Evolutionary conservation across 2,329 filamentous ascomycete genomes (phyloP).

Genomic region (Juglanconis oblonga): DNA sequence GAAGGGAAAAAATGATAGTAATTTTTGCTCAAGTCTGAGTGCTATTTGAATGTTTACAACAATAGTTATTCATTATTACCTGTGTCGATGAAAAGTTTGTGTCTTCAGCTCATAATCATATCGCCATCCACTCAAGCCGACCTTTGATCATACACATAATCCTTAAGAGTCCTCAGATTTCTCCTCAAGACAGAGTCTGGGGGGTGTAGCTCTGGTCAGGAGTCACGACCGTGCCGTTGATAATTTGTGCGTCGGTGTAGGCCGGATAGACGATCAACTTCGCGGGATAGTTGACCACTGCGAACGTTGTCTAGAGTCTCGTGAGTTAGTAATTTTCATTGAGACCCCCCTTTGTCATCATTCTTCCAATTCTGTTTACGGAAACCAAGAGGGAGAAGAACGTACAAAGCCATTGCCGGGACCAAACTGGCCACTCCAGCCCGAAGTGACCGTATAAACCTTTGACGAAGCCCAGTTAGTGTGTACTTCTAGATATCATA

Average conservation of each 20-base stretch:
- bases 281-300: conserved; percentile 42
- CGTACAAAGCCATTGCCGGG: conserved; percentile 43
- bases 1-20: too few species aligned
- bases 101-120: too few species aligned
- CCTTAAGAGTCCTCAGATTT: too few species aligned
- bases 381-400: neutral
- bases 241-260: conserved; percentile 51
- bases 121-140: too few species aligned
- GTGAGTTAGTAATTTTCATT: neutral
- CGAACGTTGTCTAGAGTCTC: conserved; percentile 39
- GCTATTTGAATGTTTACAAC: too few species aligned
- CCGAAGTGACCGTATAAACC: conserved; percentile 47
- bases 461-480: neutral
- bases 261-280: conserved; percentile 48
- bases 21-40: too few species aligned
- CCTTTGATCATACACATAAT: too few species aligned
- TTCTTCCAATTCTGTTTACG: neutral
- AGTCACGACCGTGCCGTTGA: conserved; percentile 39
- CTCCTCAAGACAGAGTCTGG: conserved; percentile 1
- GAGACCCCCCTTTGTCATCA: neutral
- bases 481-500: neutral
- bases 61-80: too few species aligned
- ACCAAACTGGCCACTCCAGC: conserved; percentile 57
- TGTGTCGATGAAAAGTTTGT: too few species aligned
- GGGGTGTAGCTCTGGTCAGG: conserved; percentile 46